Percentiles rank a stretch among this genome's conserved stretches.
Conservation (phyloP, 2,329 filamentous ascomycete species). For the Nemania diffusa region DNA sequence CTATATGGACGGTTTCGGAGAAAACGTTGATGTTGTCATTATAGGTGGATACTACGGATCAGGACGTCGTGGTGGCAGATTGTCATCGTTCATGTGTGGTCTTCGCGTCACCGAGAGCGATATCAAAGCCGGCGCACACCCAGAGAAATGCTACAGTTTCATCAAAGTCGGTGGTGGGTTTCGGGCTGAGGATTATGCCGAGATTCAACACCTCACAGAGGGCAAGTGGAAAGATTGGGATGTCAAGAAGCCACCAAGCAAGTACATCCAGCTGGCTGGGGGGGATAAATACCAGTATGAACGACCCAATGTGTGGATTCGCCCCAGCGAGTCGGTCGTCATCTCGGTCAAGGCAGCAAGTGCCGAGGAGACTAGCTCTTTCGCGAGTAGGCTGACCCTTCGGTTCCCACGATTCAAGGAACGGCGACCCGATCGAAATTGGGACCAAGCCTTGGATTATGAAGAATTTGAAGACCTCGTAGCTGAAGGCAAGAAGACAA, state of each 20-base stretch:
- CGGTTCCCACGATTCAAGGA: slow-evolving; percentile 91
- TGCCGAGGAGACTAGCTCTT: slow-evolving; percentile 78
- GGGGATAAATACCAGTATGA: slow-evolving; percentile 77
- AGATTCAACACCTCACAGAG: slow-evolving; percentile 84
- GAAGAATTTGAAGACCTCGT: slow-evolving; percentile 81
- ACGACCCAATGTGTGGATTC: slow-evolving; percentile 91
- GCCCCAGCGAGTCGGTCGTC: slow-evolving; percentile 86
- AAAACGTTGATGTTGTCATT: slow-evolving; percentile 88
- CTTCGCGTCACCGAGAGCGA: slow-evolving; percentile 78
- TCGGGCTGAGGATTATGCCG: slow-evolving; percentile 82
- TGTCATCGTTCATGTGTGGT: slow-evolving; percentile 92
- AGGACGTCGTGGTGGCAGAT: slow-evolving; percentile 80
- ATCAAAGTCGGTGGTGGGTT: slow-evolving; percentile 98
- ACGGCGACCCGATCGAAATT: slow-evolving; percentile 83
- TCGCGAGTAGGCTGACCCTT: slow-evolving; percentile 79
- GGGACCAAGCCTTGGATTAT: slow-evolving; percentile 81
- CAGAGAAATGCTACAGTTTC: slow-evolving; percentile 89
- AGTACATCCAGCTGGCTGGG: slow-evolving; percentile 84
- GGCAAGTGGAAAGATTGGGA: slow-evolving; percentile 95
- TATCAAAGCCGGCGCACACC: slow-evolving; percentile 66
- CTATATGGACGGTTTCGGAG: slow-evolving; percentile 96
- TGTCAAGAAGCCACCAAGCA: slow-evolving; percentile 75
- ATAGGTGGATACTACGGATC: slow-evolving; percentile 94
- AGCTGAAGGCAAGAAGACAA: slow-evolving; percentile 77
- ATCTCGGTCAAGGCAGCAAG: slow-evolving; percentile 89